Evolutionary conservation across 306 rosid genomes (phyloP).

Genomic region (Hippophae tibetana): DNA sequence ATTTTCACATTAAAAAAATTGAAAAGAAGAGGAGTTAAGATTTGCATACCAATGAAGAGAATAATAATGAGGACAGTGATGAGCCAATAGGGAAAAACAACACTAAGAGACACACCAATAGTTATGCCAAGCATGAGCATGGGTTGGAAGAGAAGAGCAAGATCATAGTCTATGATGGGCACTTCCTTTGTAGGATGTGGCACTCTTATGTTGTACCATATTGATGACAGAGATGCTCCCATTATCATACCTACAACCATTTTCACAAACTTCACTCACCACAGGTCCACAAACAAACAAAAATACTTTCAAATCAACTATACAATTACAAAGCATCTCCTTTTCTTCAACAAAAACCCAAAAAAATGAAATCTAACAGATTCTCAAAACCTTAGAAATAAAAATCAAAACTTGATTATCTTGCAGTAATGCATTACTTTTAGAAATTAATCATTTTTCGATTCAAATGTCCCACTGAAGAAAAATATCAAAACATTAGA

Average conservation of each 20-base stretch:
- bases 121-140: constrained; percentile 95
- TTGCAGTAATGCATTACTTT: not conserved
- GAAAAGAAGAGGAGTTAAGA: not conserved
- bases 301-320: not conserved
- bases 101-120: constrained; percentile 76
- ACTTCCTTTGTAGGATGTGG: constrained; percentile 75
- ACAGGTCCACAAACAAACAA: not conserved
- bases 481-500: not conserved
- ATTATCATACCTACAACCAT: constrained; percentile 69
- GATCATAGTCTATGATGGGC: constrained; percentile 75
- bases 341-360: not conserved
- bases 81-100: constrained; percentile 93
- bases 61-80: constrained; percentile 79
- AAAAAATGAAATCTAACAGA: not conserved
- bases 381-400: too few relatives aligned
- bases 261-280: not conserved
- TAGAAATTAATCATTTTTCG: not conserved
- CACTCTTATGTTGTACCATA: constrained; percentile 87
- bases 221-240: constrained; percentile 88
- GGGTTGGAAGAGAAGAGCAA: constrained; percentile 85
- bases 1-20: not conserved
- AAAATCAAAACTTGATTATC: too few relatives aligned
- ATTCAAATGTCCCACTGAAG: not conserved
- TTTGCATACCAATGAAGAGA: constrained; percentile 54
- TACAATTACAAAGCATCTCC: not conserved